Base-by-base conservation (phyloP, 2,329 filamentous ascomycete species). In the Trichoderma atroviride region DNA sequence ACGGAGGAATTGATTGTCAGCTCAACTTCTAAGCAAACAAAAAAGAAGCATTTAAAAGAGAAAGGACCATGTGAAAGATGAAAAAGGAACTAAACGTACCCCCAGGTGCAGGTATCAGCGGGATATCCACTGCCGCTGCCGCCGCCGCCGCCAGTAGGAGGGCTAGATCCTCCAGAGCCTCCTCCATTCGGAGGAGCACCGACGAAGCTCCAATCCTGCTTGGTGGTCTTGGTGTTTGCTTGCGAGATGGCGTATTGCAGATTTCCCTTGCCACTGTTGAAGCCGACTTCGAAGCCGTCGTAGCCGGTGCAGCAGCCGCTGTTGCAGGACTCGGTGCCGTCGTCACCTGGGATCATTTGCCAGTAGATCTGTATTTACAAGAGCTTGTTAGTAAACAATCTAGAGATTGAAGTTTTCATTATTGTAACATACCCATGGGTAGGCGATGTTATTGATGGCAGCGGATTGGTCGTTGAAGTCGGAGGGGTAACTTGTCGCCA, bases 261-360 rank as follows among this genome's bases (percentile, higher is more conserved):
- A 11, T 64, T 64, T 22, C 61, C 61, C 50, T 64, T 64, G 33
- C 61, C 61, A 22, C 61, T 64, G 61, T 55, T 64, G 61, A 64
- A 64, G 22, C 61, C 47, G 33, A 64, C 22, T 14, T 64, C 61
- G 24, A 64, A 64, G 24, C 61, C 61, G 50, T 64, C 61, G 19
- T 64, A 64, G 61, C 47, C 16, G 1, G 31, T 22, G 19, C 61
- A 64, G 16, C 61, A 64, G 11, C 61, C 61, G 33, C 61, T 64
- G 24, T 13, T 40, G 22, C 61, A 64, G 7, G 61, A 40, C 11
- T 64, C 5, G 16, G 61, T 55, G 1, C 50, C 61, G 9, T 64
- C 61, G 6, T 11, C 11, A 14, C 61, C 61, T 1, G 61, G 61
- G 10, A 64, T 55, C 61, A 64, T 64, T 22, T 64, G 61, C 61